A percentile compares a stretch with the other conserved stretches of the same genome.
phyloP scores from a whole-genome alignment of 306 rosid genomes.

The Prunus fruticosa region DNA sequence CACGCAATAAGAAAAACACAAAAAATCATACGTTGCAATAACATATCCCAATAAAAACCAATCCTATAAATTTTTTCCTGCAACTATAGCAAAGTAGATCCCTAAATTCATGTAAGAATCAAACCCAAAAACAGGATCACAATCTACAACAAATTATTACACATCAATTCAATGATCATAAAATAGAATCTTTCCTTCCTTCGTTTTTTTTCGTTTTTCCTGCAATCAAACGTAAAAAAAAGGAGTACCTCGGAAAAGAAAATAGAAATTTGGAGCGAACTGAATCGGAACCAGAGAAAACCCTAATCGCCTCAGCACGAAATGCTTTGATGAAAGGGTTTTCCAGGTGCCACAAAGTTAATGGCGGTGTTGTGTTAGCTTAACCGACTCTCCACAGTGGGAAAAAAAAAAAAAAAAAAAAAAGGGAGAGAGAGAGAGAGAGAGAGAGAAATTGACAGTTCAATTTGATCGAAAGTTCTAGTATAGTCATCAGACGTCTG shows the following conservation, averaged over 20 bases:
- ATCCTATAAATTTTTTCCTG: neutral
- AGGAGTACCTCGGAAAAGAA: neutral
- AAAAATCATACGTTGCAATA: neutral
- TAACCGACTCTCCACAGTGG: neutral
- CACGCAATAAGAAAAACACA: neutral
- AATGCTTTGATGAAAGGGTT: neutral
- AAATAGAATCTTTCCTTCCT: neutral
- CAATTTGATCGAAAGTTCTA: neutral
- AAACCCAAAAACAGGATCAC: neutral
- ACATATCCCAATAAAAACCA: neutral
- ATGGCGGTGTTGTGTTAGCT: neutral
- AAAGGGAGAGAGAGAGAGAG: neutral
- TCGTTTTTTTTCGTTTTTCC: neutral
- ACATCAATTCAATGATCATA: neutral
- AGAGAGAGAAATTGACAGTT: too few relatives aligned
- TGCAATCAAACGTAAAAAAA: neutral
- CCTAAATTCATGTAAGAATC: neutral
- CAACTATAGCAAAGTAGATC: neutral
- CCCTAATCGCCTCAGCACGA: conserved; percentile 7
- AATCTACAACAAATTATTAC: neutral
- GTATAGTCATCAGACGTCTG: neutral
- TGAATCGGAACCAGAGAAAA: neutral
- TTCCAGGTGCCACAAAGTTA: neutral
- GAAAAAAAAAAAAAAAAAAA: too few relatives aligned
- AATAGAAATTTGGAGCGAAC: neutral